phyloP scores from a whole-genome alignment of 2,329 filamentous ascomycete species.

The Aaosphaeria pasadenensis region DNA sequence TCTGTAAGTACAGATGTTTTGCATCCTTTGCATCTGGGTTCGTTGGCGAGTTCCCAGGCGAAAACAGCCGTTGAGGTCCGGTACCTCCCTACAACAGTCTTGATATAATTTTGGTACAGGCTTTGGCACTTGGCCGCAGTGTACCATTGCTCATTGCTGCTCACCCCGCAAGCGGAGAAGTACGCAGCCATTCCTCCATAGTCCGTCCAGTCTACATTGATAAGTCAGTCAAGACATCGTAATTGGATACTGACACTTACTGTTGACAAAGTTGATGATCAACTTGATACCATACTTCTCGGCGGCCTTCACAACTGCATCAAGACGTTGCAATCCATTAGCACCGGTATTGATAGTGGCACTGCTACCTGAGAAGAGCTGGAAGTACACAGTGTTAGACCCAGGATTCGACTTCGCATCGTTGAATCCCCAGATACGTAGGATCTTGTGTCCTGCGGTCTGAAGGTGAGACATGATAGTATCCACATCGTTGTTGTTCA shows the following conservation, averaged over 20 bases:
- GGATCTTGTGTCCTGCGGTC: constrained; percentile 54
- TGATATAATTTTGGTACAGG: constrained; percentile 62
- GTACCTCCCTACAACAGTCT: constrained; percentile 59
- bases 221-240: neutral
- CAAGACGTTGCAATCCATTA: constrained; percentile 62
- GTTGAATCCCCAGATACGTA: constrained; percentile 64
- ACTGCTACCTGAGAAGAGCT: constrained; percentile 48
- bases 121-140: constrained; percentile 45
- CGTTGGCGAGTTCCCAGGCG: constrained; percentile 67
- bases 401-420: constrained; percentile 48
- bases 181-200: constrained; percentile 64
- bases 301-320: constrained; percentile 61
- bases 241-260: neutral
- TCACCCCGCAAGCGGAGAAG: constrained; percentile 53
- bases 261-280: constrained; percentile 66
- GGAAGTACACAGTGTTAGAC: constrained; percentile 52
- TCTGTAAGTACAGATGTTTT: constrained; percentile 54
- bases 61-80: constrained; percentile 58
- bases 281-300: constrained; percentile 60
- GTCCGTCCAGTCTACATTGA: constrained; percentile 37
- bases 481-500: constrained; percentile 55
- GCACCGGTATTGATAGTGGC: constrained; percentile 62
- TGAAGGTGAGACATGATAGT: constrained; percentile 45
- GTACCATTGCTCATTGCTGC: constrained; percentile 55
- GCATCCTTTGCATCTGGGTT: constrained; percentile 63